Conservation (phyloP, 257 asterid genomes). For the Avicennia marina region DNA sequence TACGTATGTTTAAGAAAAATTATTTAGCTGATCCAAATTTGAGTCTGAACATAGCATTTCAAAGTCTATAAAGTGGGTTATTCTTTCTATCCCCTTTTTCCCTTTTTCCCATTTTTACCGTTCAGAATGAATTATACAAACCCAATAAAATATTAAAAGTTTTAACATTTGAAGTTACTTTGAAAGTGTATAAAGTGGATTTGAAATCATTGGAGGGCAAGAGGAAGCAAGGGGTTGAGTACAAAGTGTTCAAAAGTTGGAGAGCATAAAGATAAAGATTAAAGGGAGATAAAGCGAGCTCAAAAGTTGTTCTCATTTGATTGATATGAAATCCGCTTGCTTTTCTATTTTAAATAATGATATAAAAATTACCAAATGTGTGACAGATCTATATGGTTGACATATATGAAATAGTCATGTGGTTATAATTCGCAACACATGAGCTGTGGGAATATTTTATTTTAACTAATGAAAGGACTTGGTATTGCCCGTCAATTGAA, state of each 20-base stretch:
- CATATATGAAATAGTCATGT: constrained; percentile 1
- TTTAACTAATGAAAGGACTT: not conserved
- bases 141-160: too few species aligned
- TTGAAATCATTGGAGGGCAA: not conserved
- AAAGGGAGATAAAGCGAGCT: constrained; percentile 27
- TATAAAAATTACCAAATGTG: not conserved
- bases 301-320: constrained; percentile 32
- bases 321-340: constrained; percentile 28
- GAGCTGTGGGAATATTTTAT: not conserved
- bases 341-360: not conserved
- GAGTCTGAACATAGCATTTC: too few species aligned
- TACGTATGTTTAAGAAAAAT: too few species aligned
- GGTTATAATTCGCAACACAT: not conserved
- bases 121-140: too few species aligned
- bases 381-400: constrained; percentile 9
- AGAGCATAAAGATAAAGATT: constrained; percentile 40
- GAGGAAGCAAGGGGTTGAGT: constrained; percentile 40
- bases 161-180: too few species aligned
- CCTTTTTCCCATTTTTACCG: not conserved
- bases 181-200: not conserved
- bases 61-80: constrained; percentile 27
- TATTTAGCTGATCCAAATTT: too few species aligned
- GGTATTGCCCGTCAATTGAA: too few species aligned
- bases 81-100: not conserved
- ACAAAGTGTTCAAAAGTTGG: constrained; percentile 45